Evolutionary conservation across 2,329 filamentous ascomycete genomes (phyloP).

Genomic region (Pyrenochaeta sp.): DNA sequence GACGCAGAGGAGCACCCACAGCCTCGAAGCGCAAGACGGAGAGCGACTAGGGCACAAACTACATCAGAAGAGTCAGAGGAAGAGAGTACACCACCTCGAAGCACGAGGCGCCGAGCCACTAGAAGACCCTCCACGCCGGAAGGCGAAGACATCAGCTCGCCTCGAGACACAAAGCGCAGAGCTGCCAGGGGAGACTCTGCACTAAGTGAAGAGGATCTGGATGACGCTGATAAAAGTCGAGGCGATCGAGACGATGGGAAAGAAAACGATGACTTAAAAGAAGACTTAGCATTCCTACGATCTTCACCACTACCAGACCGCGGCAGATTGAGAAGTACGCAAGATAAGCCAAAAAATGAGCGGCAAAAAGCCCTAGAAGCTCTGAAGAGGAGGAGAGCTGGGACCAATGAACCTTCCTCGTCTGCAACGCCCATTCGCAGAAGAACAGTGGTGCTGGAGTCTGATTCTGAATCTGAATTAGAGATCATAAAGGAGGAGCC

Average conservation of each 20-base stretch:
- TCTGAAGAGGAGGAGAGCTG: slow-evolving; percentile 53
- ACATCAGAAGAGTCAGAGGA: slow-evolving; percentile 6
- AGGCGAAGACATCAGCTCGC: slow-evolving; percentile 14
- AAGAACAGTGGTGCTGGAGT: slow-evolving; percentile 29
- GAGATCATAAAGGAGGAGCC: slow-evolving; percentile 46
- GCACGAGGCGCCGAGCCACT: slow-evolving; percentile 1
- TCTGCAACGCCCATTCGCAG: slow-evolving; percentile 33
- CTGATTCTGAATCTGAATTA: slow-evolving; percentile 38
- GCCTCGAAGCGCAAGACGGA: slow-evolving; percentile 13
- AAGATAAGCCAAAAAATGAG: slow-evolving; percentile 41
- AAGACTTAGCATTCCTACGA: slow-evolving; percentile 56
- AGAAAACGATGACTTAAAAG: slow-evolving; percentile 52
- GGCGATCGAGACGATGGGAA: slow-evolving; percentile 6
- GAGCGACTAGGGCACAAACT: neutral
- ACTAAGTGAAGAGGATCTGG: slow-evolving; percentile 25
- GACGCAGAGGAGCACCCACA: slow-evolving; percentile 15
- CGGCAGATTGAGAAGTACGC: slow-evolving; percentile 32
- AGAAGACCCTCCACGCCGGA: neutral
- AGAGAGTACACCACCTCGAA: slow-evolving; percentile 12
- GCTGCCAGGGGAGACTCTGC: slow-evolving; percentile 21
- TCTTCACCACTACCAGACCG: slow-evolving; percentile 43
- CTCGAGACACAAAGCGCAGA: slow-evolving; percentile 32
- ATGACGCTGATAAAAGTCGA: slow-evolving; percentile 6
- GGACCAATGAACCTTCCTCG: slow-evolving; percentile 35
- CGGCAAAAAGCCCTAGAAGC: slow-evolving; percentile 55